A percentile compares a stretch with the other conserved stretches of the same genome.
Conservation (phyloP, 2,329 filamentous ascomycete species). For the Mycosphaerelloides madeirae region DNA sequence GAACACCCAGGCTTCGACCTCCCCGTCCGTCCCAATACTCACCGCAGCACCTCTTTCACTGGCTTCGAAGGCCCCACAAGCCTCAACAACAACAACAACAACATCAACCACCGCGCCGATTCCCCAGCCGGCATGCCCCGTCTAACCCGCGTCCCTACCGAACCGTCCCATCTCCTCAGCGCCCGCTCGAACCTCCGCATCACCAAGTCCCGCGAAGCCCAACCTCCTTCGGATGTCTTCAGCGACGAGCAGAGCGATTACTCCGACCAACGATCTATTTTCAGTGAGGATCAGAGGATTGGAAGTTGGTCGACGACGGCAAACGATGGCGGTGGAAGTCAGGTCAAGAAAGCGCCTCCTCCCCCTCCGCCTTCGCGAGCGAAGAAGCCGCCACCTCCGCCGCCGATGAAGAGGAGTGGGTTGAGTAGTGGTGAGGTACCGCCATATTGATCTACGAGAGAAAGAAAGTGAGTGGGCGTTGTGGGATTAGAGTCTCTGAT, state of each 20-base stretch:
- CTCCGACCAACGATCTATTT: slow-evolving; percentile 37
- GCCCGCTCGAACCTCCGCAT: slow-evolving; percentile 45
- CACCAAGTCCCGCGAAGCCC: slow-evolving; percentile 27
- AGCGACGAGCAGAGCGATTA: slow-evolving; percentile 49
- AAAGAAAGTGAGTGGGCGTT: slow-evolving; percentile 1
- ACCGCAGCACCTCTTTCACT: slow-evolving; percentile 46
- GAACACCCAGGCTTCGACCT: slow-evolving; percentile 42
- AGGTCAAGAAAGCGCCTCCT: slow-evolving; percentile 57
- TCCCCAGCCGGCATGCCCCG: slow-evolving; percentile 44
- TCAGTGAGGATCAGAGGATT: slow-evolving; percentile 35
- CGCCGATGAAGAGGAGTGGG: slow-evolving; percentile 58
- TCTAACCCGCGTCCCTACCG: slow-evolving; percentile 52
- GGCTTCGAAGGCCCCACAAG: slow-evolving; percentile 51
- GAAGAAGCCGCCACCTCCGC: slow-evolving; percentile 60
- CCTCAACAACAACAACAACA: slow-evolving; percentile 21
- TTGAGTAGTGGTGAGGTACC: slow-evolving; percentile 39
- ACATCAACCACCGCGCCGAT: slow-evolving; percentile 38
- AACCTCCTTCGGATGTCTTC: slow-evolving; percentile 43
- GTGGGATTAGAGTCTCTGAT: no score
- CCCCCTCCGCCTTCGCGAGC: slow-evolving; percentile 54
- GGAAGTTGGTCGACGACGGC: slow-evolving; percentile 44
- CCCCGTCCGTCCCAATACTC: slow-evolving; percentile 43
- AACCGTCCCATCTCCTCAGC: slow-evolving; percentile 47
- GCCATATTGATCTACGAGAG: slow-evolving; percentile 18
- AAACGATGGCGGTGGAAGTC: slow-evolving; percentile 23